Base-by-base conservation (phyloP, 176 grass and related monocot genomes). In the Chrysopogon serrulatus region DNA sequence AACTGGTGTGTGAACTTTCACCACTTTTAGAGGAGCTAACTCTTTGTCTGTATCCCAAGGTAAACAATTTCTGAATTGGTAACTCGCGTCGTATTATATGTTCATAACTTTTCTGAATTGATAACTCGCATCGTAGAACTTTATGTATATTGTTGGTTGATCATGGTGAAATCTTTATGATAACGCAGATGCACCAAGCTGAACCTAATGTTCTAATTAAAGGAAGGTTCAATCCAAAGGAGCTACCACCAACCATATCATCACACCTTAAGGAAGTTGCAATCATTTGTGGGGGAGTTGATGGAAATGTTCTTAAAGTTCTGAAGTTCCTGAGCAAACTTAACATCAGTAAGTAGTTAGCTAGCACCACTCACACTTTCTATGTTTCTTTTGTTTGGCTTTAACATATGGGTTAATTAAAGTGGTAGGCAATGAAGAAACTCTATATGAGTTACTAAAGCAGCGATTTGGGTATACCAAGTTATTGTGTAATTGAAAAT, bases 201-300 rank as follows among this genome's bases (percentile, higher is more conserved):
- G n/a, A 31, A 34, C 0, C 1, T 10, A 67, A 67, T 37, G 65
- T 67, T 6, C 2, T 23, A 67, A 67, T 67, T 16, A 72, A 1
- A 33, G 67, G 35, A 60, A 82, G 17, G 9, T 71, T 60, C 68
- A 61, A 82, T 82, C 70, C 18, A 32, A 16, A 23, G 17, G 66
- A 61, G 36, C 17, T 44, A 41, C 41, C 80, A 43, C 33, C 70
- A 23, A 54, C 67, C 7, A 37, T 67, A 33, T 82, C 51, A 71
- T 10, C 70, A 33, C 68, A 82, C 51, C 68, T 82, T 32, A 82
- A 82, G 80, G 61, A 27, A 16, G 36, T 82, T 57, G n/a, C 71
- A 40, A 10, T 82, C 10, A 10, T 4, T 13, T 82, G 48, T 82
- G 13, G 23, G 59, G 3, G 9, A 17, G 36, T 72, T 28, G 26